phyloP scores from a whole-genome alignment of 2,329 filamentous ascomycete species.

The Stylonectria norvegica region DNA sequence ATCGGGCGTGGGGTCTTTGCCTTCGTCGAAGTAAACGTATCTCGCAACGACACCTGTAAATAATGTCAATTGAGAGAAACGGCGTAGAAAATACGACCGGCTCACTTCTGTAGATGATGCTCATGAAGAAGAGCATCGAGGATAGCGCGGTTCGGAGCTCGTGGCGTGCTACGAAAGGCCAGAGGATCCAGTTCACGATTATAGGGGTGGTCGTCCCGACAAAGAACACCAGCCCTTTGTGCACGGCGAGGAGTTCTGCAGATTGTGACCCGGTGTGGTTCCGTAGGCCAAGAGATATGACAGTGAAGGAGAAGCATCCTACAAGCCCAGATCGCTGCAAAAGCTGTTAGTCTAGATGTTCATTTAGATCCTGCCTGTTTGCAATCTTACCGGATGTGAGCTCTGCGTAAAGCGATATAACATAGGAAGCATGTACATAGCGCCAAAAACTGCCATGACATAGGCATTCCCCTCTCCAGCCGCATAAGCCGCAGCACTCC shows the following conservation, averaged over 20 bases:
- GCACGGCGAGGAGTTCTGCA: slow-evolving; percentile 40
- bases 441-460: slow-evolving; percentile 52
- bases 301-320: slow-evolving; percentile 54
- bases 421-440: slow-evolving; percentile 59
- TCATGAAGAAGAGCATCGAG: slow-evolving; percentile 55
- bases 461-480: slow-evolving; percentile 52
- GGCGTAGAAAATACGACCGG: neutral
- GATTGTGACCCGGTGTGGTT: slow-evolving; percentile 32
- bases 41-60: slow-evolving; percentile 46
- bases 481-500: slow-evolving; percentile 51
- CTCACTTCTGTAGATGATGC: slow-evolving; percentile 53
- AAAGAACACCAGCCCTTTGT: slow-evolving; percentile 49
- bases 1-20: slow-evolving; percentile 47
- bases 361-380: no score
- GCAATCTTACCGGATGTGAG: slow-evolving; percentile 46
- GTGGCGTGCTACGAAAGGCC: slow-evolving; percentile 59
- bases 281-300: slow-evolving; percentile 47
- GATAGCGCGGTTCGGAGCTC: slow-evolving; percentile 55
- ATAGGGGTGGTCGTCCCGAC: slow-evolving; percentile 53
- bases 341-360: slow-evolving; percentile 10
- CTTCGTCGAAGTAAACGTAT: slow-evolving; percentile 58
- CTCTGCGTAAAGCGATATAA: slow-evolving; percentile 54
- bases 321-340: slow-evolving; percentile 53
- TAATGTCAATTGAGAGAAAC: neutral
- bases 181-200: slow-evolving; percentile 56